Percentiles rank a stretch among this genome's conserved stretches.
Conservation (phyloP, 805 yeast genomes). For the Priceomyces medius region DNA sequence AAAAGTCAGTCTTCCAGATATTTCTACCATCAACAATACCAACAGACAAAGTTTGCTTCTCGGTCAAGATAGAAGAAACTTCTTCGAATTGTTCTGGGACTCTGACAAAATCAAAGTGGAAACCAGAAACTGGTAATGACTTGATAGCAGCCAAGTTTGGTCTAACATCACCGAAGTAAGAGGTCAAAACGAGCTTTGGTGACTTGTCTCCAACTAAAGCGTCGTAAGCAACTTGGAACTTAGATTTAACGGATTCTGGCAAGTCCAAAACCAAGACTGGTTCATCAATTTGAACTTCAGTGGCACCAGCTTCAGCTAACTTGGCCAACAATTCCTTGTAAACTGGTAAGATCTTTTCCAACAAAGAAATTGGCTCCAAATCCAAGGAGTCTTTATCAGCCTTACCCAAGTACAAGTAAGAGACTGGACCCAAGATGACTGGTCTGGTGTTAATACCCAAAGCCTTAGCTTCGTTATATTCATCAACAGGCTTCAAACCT, state of each 20-base stretch:
- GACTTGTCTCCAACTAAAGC: slow-evolving; percentile 61
- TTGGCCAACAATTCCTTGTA: slow-evolving; percentile 86
- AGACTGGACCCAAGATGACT: slow-evolving; percentile 93
- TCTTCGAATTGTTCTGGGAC: slow-evolving; percentile 93
- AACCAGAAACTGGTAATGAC: slow-evolving; percentile 88
- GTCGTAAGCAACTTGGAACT: slow-evolving; percentile 86
- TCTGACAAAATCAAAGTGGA: slow-evolving; percentile 96
- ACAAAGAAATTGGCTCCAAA: slow-evolving; percentile 86
- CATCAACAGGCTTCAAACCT: slow-evolving; percentile 95
- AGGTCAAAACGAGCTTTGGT: slow-evolving; percentile 80
- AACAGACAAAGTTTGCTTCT: slow-evolving; percentile 80
- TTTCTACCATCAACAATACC: slow-evolving; percentile 99
- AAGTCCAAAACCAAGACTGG: slow-evolving; percentile 94
- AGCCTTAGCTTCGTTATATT: slow-evolving; percentile 96
- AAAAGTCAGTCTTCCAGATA: slow-evolving; percentile 97
- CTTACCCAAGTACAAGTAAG: slow-evolving; percentile 93
- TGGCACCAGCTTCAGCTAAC: slow-evolving; percentile 93
- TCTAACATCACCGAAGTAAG: slow-evolving; percentile 98
- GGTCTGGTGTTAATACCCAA: slow-evolving; percentile 98
- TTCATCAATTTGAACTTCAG: slow-evolving; percentile 94
- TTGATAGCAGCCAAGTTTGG: slow-evolving; percentile 91
- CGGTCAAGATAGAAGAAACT: slow-evolving; percentile 63
- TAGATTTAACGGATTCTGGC: slow-evolving; percentile 77
- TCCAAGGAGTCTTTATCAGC: slow-evolving; percentile 97
- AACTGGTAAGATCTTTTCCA: slow-evolving; percentile 88